Base-by-base conservation (phyloP, 192 early-diverging fungal genomes). In the Coemansia sp. region DNA sequence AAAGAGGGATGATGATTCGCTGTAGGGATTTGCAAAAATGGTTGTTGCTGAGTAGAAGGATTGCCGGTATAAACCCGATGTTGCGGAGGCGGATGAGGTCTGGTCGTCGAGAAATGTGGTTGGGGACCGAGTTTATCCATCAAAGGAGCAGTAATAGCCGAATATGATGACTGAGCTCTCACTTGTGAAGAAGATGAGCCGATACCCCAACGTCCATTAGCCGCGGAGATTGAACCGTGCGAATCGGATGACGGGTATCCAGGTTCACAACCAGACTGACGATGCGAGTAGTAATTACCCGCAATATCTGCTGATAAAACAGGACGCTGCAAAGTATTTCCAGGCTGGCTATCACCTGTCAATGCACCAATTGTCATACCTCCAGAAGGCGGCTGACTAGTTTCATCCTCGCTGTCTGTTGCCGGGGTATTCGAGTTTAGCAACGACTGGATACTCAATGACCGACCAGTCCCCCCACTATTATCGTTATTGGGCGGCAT, bases 381-480 rank as follows among this genome's bases (percentile, higher is more conserved):
- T 5, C 46, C 20, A 11, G 49, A 8, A 0, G 22, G 20, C 49
- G 49, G n/a, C n/a, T 50, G 49, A 50, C 49, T 16, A 16, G 41
- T 12, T 44, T 44, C n/a, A 10, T 50, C 49, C 20, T 50, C 49
- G 49, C 2, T 20, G 49, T 10, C 24, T 9, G 20, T 2, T 31
- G 53, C 24, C 11, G 53, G 27, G 11, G 53, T 15, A 57, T 57
- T 31, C 12, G 57, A 60, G 57, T 60, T 60, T 15, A 60, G 33
- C 7, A 70, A 36, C n/a, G 69, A 70, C 62, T 64, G 69, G 3
- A 70, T 70, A n/a, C 69, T 70, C 16, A 70, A 49, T 16, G 62
- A 62, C 49, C 55, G 31, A 24, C 39, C 69, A 40, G 24, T 7
- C 5, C 39, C 60, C 18, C 38, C 18, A 9, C 18, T 20, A 13